Percentiles rank a stretch among this genome's conserved stretches.
These are phyloP conservation scores for Alternaria gansuensis DNA, from an alignment of 2,329 filamentous ascomycete species.

Conservation along the genomic window DNA sequence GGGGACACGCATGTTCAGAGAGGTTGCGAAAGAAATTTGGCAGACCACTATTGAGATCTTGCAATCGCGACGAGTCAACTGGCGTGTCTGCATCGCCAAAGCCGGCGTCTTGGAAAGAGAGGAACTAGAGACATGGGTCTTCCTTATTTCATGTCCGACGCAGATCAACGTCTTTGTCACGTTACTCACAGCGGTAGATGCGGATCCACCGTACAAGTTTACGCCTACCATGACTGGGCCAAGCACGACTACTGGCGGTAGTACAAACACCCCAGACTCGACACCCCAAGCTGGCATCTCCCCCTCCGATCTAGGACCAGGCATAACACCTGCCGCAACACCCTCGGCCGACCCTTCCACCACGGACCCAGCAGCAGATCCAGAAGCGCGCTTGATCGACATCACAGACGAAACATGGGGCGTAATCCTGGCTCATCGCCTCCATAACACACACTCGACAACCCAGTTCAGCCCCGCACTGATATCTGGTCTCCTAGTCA, in stretches of 20 bases:
- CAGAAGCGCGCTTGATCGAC: slow-evolving; percentile 75
- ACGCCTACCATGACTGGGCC: slow-evolving; percentile 58
- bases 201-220: slow-evolving; percentile 70
- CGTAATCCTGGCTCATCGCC: slow-evolving; percentile 71
- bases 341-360: slow-evolving; percentile 62
- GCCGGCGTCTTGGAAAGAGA: slow-evolving; percentile 72
- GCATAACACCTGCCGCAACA: slow-evolving; percentile 72
- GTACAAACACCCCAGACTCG: slow-evolving; percentile 40
- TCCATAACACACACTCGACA: slow-evolving; percentile 50
- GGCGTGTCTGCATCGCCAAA: slow-evolving; percentile 79
- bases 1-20: slow-evolving; percentile 66
- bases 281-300: slow-evolving; percentile 49
- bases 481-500: slow-evolving; percentile 56
- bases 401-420: slow-evolving; percentile 79
- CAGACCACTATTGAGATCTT: slow-evolving; percentile 78
- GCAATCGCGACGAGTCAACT: slow-evolving; percentile 73
- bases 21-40: slow-evolving; percentile 80
- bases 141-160: slow-evolving; percentile 48
- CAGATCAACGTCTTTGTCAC: slow-evolving; percentile 56
- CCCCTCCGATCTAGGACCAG: slow-evolving; percentile 44
- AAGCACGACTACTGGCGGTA: slow-evolving; percentile 25
- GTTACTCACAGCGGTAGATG: slow-evolving; percentile 71
- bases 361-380: slow-evolving; percentile 58
- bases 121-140: slow-evolving; percentile 64
- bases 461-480: slow-evolving; percentile 50